phyloP scores from a whole-genome alignment of 768 basidiomycete species.

The Pleurotus giganteus region DNA sequence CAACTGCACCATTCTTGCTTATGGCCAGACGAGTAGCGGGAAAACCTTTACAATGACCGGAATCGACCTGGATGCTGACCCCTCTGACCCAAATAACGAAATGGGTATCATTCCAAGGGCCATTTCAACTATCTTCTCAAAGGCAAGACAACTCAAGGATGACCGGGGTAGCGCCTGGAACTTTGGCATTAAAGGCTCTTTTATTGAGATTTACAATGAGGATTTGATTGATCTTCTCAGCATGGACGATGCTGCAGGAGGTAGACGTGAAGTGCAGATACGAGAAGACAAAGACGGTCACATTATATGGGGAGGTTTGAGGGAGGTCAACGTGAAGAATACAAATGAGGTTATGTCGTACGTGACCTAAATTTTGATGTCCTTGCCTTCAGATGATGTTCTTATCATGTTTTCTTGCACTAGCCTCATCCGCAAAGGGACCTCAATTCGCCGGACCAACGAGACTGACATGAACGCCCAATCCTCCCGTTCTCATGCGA shows the following conservation, averaged over 20 bases:
- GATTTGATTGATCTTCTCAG: conserved; percentile 94
- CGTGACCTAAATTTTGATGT: conserved; percentile 30
- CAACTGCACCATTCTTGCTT: conserved; percentile 97
- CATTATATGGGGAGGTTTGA: conserved; percentile 95
- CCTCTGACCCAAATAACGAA: conserved; percentile 73
- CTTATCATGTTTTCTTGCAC: conserved; percentile 18
- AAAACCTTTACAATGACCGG: conserved; percentile 99
- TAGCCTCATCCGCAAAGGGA: conserved; percentile 86
- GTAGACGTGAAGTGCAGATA: conserved; percentile 86
- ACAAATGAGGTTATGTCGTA: conserved; percentile 90
- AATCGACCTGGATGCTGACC: conserved; percentile 84
- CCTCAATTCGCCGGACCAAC: conserved; percentile 88
- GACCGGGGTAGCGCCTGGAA: conserved; percentile 76
- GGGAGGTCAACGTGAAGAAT: conserved; percentile 86
- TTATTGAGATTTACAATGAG: conserved; percentile 98
- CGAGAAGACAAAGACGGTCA: conserved; percentile 96
- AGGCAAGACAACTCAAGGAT: conserved; percentile 73
- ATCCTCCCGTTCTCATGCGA: conserved; percentile 96
- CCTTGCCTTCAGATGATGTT: conserved; percentile 3
- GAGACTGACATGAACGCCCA: conserved; percentile 99
- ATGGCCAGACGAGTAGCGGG: conserved; percentile 95
- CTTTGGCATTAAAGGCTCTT: conserved; percentile 82
- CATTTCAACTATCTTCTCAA: conserved; percentile 82
- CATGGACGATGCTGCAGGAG: conserved; percentile 63
- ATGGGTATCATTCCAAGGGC: conserved; percentile 97